These are phyloP conservation scores for Mycena filopes DNA, from an alignment of 768 basidiomycete species.

Conservation along the genomic window DNA sequence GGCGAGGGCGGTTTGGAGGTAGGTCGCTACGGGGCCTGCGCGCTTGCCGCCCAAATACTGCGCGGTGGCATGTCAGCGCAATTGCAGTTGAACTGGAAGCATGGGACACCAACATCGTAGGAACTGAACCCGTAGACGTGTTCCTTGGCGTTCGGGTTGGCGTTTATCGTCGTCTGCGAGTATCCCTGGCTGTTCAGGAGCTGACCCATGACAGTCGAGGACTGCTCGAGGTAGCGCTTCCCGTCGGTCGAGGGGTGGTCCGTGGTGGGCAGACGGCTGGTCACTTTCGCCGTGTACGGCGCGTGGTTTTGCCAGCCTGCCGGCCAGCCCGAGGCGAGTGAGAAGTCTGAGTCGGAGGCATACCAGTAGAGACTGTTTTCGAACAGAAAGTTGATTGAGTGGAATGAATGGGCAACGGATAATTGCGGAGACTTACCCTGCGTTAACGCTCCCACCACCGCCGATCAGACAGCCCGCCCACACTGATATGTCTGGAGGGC, in stretches of 20 bases:
- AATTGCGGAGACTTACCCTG: constrained; percentile 53
- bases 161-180: constrained; percentile 63
- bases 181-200: constrained; percentile 63
- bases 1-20: constrained; percentile 64
- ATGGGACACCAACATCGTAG: constrained; percentile 42
- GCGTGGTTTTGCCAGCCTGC: constrained; percentile 61
- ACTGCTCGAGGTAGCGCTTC: constrained; percentile 65
- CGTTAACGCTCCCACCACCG: constrained; percentile 72
- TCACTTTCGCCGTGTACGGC: constrained; percentile 61
- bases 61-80: neutral
- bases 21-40: constrained; percentile 68
- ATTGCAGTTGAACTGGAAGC: no score
- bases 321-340: constrained; percentile 62
- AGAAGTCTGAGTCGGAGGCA: constrained; percentile 63
- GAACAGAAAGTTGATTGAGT: neutral
- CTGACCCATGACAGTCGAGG: constrained; percentile 53
- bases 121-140: constrained; percentile 67
- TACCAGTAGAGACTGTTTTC: constrained; percentile 65
- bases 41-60: constrained; percentile 59
- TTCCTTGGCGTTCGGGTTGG: constrained; percentile 65
- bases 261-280: constrained; percentile 63
- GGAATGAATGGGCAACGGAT: neutral
- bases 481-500: constrained; percentile 59
- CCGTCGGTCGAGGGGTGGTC: constrained; percentile 71
- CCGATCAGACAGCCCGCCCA: constrained; percentile 74